Percentiles rank a stretch among this genome's conserved stretches.
phyloP scores from a whole-genome alignment of 202 grass and related monocot species.

The Panicum hallii region DNA sequence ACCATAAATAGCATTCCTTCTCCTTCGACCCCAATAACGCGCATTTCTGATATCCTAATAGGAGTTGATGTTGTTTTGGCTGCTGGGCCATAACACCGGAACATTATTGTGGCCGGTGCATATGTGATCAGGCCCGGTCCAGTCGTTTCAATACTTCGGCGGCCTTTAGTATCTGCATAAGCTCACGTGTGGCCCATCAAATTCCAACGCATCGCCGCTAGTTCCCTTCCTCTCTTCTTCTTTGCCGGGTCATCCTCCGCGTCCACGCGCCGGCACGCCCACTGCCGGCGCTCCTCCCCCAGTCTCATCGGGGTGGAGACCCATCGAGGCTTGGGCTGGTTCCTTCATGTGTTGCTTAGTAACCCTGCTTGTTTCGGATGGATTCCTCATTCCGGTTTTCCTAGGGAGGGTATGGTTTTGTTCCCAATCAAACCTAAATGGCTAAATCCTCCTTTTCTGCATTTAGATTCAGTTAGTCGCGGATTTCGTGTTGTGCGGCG shows the following conservation, averaged over 20 bases:
- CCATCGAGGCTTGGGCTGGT: neutral
- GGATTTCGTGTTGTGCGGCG: neutral
- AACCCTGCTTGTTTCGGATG: neutral
- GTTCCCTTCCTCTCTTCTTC: neutral
- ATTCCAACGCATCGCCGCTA: neutral
- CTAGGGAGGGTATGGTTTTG: neutral
- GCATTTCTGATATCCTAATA: too few relatives aligned
- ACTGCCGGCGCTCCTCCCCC: neutral
- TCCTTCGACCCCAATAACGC: too few relatives aligned
- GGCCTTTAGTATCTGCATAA: too few relatives aligned
- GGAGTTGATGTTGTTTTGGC: too few relatives aligned
- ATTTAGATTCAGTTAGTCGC: neutral
- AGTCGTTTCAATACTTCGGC: too few relatives aligned
- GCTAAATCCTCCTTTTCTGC: neutral
- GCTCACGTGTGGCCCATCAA: too few relatives aligned
- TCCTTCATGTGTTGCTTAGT: neutral
- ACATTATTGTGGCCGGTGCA: too few relatives aligned
- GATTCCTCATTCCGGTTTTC: neutral
- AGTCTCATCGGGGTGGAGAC: neutral
- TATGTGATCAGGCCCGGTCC: too few relatives aligned
- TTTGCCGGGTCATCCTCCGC: too few relatives aligned
- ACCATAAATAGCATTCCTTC: too few relatives aligned
- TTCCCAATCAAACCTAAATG: neutral
- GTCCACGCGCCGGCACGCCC: too few relatives aligned
- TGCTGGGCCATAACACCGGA: too few relatives aligned